phyloP scores from a whole-genome alignment of 352 stramenopile species.

The Phytopythium litorale region DNA sequence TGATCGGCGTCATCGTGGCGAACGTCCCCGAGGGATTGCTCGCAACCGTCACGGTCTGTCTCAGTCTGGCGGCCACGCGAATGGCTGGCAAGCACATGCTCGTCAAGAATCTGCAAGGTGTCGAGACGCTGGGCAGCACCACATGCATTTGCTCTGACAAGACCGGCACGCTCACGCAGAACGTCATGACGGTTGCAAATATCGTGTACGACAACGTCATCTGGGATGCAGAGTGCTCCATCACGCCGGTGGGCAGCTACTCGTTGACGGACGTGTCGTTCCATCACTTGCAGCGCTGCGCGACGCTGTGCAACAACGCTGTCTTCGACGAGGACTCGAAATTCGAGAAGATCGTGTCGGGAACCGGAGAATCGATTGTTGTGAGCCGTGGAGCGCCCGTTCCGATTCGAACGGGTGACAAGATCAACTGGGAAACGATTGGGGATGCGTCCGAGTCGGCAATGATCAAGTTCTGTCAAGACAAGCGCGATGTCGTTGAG shows the following conservation, averaged over 20 bases:
- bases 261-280: constrained; percentile 41
- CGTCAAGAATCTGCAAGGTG: constrained; percentile 93
- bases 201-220: constrained; percentile 70
- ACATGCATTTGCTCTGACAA: constrained; percentile 87
- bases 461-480: constrained; percentile 35
- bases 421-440: constrained; percentile 39
- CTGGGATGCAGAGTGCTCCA: constrained; percentile 70
- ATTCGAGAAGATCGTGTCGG: constrained; percentile 31
- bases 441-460: constrained; percentile 35
- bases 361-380: constrained; percentile 8
- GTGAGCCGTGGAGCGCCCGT: constrained; percentile 21
- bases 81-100: constrained; percentile 91
- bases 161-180: constrained; percentile 93
- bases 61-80: constrained; percentile 88
- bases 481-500: constrained; percentile 27
- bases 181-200: constrained; percentile 93
- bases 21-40: constrained; percentile 92
- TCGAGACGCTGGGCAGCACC: constrained; percentile 92
- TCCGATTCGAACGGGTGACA: constrained; percentile 25
- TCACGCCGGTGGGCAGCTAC: constrained; percentile 67
- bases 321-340: constrained; percentile 84
- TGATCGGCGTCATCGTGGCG: constrained; percentile 96
- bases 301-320: constrained; percentile 89
- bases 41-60: constrained; percentile 89
- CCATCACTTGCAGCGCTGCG: constrained; percentile 71